Base-by-base conservation (phyloP, 257 asterid species). In the Ocimum tenuiflorum region DNA sequence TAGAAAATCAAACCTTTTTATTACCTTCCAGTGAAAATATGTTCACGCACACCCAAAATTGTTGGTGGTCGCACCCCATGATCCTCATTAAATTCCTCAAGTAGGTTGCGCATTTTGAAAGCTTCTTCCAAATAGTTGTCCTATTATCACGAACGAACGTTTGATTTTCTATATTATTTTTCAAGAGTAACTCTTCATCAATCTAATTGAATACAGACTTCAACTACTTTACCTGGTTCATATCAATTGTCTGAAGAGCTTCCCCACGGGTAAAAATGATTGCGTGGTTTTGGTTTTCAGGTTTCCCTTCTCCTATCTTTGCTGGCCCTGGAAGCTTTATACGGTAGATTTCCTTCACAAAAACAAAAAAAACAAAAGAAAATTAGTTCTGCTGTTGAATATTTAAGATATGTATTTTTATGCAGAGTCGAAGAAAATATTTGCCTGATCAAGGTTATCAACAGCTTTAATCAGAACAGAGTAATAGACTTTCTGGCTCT, bases 121-220 rank as follows among this genome's bases (percentile, higher is more conserved):
- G 99, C 99, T 88, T 92, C 99, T 84, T 92, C 99, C 99, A 92
- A 87, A 78, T 92, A 92, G 81, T 92, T 92, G 80, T 92, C 99
- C 97, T 92, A 57, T 63, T 20, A 64, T n/a, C n/a, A n/a, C n/a
- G n/a, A n/a, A n/a, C n/a, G n/a, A n/a, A n/a, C n/a, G n/a, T n/a
- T n/a, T n/a, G n/a, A n/a, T n/a, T n/a, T n/a, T n/a, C n/a, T n/a
- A n/a, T n/a, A n/a, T n/a, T n/a, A n/a, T n/a, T n/a, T n/a, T n/a
- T n/a, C n/a, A n/a, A n/a, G n/a, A n/a, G n/a, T n/a, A n/a, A n/a
- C n/a, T n/a, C n/a, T n/a, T n/a, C n/a, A n/a, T n/a, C n/a, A n/a
- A n/a, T n/a, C n/a, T n/a, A n/a, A n/a, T n/a, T n/a, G n/a, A n/a
- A n/a, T n/a, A n/a, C n/a, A n/a, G n/a, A n/a, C n/a, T n/a, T n/a